These are phyloP conservation scores for Mycena sp. DNA, from an alignment of 1,284 basidiomycete species.

Conservation along the genomic window DNA sequence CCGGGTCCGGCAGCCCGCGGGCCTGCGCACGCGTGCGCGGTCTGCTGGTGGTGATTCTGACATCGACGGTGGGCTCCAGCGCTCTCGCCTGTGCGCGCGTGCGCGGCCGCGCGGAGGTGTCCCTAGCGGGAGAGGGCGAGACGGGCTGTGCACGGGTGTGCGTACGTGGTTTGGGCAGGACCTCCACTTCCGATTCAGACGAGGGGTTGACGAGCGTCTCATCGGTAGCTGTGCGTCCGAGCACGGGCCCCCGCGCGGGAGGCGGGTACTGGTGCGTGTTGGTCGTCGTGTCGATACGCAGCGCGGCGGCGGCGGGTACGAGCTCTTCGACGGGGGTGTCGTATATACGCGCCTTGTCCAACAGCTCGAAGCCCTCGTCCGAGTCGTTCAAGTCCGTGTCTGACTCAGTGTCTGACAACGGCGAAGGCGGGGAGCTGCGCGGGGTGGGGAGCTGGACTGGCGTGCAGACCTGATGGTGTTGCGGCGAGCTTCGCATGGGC, in stretches of 20 bases:
- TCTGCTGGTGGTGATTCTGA: no score
- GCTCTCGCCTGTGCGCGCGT: not conserved
- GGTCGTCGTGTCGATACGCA: not conserved
- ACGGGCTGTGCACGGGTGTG: not conserved
- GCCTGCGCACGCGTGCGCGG: conserved; percentile 14
- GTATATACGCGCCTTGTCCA: conserved; percentile 12
- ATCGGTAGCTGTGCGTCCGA: conserved; percentile 10
- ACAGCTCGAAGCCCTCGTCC: conserved; percentile 15
- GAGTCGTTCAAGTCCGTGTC: not conserved
- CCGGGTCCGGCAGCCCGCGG: no score
- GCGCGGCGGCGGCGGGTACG: not conserved
- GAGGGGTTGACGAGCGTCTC: conserved; percentile 10
- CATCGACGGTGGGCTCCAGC: no score
- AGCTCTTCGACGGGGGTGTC: conserved; percentile 18
- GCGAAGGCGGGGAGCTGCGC: not conserved
- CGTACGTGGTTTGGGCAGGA: not conserved
- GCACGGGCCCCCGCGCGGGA: no score
- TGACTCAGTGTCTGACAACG: not conserved
- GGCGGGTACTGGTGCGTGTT: no score
- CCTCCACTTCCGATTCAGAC: not conserved
- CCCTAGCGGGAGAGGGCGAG: conserved; percentile 1
- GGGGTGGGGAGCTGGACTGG: not conserved
- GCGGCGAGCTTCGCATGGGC: not conserved
- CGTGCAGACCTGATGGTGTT: not conserved
- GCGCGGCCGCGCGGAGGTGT: not conserved